Evolutionary conservation across 2,329 filamentous ascomycete species (phyloP).

Genomic region (Arthroderma sp.): DNA sequence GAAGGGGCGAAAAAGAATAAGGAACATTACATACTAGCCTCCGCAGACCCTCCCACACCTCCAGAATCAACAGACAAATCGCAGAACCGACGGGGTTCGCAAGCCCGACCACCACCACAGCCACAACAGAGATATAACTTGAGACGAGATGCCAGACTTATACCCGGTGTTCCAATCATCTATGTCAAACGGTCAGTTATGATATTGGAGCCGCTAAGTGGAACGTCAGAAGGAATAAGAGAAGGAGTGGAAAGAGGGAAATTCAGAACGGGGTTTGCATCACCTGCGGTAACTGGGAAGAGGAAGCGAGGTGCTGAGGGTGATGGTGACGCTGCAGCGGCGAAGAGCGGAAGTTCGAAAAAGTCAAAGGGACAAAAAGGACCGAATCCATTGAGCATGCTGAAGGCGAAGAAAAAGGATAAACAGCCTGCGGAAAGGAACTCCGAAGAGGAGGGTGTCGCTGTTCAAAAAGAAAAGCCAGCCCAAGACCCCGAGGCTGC

Average conservation of each 20-base stretch:
- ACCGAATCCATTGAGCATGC: slow-evolving; percentile 36
- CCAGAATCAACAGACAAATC: background rate
- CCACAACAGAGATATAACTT: slow-evolving; percentile 22
- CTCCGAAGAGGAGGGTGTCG: slow-evolving; percentile 7
- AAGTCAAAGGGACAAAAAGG: slow-evolving; percentile 27
- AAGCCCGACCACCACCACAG: slow-evolving; percentile 11
- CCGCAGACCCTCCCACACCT: slow-evolving; percentile 21
- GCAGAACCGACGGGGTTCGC: slow-evolving; percentile 14
- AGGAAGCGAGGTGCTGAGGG: slow-evolving; percentile 18
- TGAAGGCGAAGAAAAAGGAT: slow-evolving; percentile 31
- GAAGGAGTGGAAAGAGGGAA: slow-evolving; percentile 34
- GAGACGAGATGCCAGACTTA: slow-evolving; percentile 26
- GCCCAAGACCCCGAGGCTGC: background rate
- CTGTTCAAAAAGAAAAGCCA: slow-evolving; percentile 11
- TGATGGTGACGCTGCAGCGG: slow-evolving; percentile 13
- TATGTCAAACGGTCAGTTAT: slow-evolving; percentile 40
- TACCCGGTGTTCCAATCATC: slow-evolving; percentile 37
- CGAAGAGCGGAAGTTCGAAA: slow-evolving; percentile 8
- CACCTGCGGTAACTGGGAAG: slow-evolving; percentile 19
- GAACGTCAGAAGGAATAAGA: slow-evolving; percentile 28
- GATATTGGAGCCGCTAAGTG: slow-evolving; percentile 37
- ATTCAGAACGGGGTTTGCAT: slow-evolving; percentile 30
- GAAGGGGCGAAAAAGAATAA: slow-evolving; percentile 31
- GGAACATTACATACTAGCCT: slow-evolving; percentile 36
- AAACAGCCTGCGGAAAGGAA: slow-evolving; percentile 12